Base-by-base conservation (phyloP, 257 asterid genomes). In the Cruciata laevipes region DNA sequence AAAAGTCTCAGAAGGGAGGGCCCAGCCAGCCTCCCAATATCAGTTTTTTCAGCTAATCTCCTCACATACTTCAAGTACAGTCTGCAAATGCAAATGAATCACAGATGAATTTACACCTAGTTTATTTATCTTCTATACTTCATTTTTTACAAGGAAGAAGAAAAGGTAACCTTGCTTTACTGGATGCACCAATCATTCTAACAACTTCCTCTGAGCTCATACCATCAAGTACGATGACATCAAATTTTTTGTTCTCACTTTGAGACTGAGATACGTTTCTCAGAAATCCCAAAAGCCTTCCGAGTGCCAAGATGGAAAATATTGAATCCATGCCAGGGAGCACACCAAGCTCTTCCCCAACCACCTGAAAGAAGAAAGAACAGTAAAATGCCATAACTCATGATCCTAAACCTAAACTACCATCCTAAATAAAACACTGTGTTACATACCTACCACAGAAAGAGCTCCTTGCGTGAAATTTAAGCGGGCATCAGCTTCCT, bases 301-400 rank as follows among this genome's bases (percentile, higher is more conserved):
- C 97, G 24, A 93, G 95, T 74, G 88, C 95, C 79, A 90, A 78
- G 33, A 78, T 83, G 51, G 96, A 83, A 72, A 93, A 88, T 77
- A 90, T 81, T n/a, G 96, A 86, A 78, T 93, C 99, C 99, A 93
- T 93, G 14, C 99, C 99, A 35, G 97, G 99, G 55, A 93, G 92
- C 38, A 93, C 86, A 72, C 99, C 97, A 35, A 93, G 99, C 85
- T 93, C 99, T 77, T 90, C 97, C 69, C 95, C 95, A 52, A 88
- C 89, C 68, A 93, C 92, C 99, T 93, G 76, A 73, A 35, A 33
- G 53, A 78, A 66, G 55, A 83, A 60, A 75, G 69, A 74, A 52
- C 38, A 68, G 60, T 51, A 30, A 52, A 66, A 70, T 47, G 49
- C 27, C 59, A 49, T 65, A 63, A 23, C 11, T 13, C n/a, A 20